phyloP scores from a whole-genome alignment of 495 filamentous ascomycete species.

The Bryoglossum gracile region DNA sequence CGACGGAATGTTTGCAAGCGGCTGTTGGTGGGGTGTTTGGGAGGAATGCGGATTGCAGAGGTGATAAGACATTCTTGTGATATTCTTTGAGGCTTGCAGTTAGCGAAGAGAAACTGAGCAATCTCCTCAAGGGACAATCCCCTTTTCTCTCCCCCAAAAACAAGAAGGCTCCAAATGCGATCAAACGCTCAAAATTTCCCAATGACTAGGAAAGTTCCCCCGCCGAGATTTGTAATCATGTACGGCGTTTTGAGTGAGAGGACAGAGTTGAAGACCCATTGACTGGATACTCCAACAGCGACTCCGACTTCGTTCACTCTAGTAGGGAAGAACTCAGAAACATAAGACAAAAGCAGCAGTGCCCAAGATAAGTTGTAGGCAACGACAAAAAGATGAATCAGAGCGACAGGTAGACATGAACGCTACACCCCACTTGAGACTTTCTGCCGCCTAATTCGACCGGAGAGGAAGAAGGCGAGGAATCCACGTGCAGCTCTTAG shows the following conservation, averaged over 20 bases:
- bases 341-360: conserved; percentile 6
- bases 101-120: no score
- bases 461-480: conserved; percentile 35
- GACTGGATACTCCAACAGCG: conserved; percentile 25
- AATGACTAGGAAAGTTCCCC: conserved; percentile 42
- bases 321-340: conserved; percentile 8
- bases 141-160: conserved; percentile 5
- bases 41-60: no score
- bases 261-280: conserved; percentile 47
- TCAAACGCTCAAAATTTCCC: conserved; percentile 20
- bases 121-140: conserved; percentile 5
- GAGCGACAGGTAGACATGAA: conserved; percentile 8
- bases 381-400: conserved; percentile 3
- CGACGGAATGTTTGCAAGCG: no score
- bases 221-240: conserved; percentile 39
- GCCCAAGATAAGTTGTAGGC: conserved; percentile 4
- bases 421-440: conserved; percentile 29
- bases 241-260: conserved; percentile 45
- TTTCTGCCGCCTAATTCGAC: conserved; percentile 32
- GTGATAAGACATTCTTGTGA: no score
- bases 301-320: conserved; percentile 1
- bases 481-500: conserved; percentile 35
- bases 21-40: no score
- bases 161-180: conserved; percentile 10
- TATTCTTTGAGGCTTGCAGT: no score